Evolutionary conservation across 129 eudicot species (phyloP), one percentile per base, ranked within the genome.

Genomic region (Smallanthus sonchifolius): DNA sequence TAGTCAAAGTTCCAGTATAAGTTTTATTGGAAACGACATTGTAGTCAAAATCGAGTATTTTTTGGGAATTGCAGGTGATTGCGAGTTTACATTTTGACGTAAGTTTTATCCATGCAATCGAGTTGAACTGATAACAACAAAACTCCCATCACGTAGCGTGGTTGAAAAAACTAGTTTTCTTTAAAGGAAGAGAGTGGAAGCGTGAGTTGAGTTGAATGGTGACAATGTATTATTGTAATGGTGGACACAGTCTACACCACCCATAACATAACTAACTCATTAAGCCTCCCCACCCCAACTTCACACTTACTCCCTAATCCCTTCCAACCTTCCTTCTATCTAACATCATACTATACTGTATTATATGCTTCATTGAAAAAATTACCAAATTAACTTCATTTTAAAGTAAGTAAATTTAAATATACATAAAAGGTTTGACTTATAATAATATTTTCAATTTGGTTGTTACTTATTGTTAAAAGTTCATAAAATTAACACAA

Each of bases 251-350:
- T 79, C 74, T 59, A 79, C 60, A 65, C 83, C 78, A 79, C 83
- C 83, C 83, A 79, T 72, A 79, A 72, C 78, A 72, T 79, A 79
- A 79, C 83, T 43, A 79, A 79, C 79, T 79, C 78, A 71, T 73
- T 79, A 72, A 79, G 37, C 78, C 72, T 43, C 52, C 55, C 71
- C 72, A 70, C 82, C 77, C 83, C 83, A 55, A 79, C 83, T 72
- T 72, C 83, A 72, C 83, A 79, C 83, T 72, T 72, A 73, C 83
- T 65, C 83, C 79, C 83, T 78, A 64, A 73, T 79, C 83, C 61
- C 78, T 38, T 79, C 78, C 83, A 79, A 72, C 78, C 78, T 73
- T 65, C 82, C 61, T 47, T 74, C 78, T 19, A 79, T 79, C 83
- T 79, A 79, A 79, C 79, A 79, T 51, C 69, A 72, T 55, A 7